Evolutionary conservation across 2,329 filamentous ascomycete species (phyloP).

Genomic region (Lecanosticta acicola): DNA sequence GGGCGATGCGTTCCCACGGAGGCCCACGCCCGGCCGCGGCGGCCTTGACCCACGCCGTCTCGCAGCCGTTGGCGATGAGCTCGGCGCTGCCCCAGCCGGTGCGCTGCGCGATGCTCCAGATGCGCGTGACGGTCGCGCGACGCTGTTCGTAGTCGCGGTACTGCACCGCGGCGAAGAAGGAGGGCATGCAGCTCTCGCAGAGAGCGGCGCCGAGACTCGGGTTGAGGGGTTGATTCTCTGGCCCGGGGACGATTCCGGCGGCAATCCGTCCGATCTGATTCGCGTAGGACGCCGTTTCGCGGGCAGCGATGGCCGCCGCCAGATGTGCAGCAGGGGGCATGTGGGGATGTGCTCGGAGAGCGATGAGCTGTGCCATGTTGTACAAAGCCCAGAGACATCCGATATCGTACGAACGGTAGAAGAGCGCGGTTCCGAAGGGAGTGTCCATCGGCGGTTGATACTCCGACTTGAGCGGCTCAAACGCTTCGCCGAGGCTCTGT

Average conservation of each 20-base stretch:
- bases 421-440: conserved; percentile 75
- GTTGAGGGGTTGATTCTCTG: conserved; percentile 56
- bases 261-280: conserved; percentile 73
- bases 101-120: conserved; percentile 69
- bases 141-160: conserved; percentile 68
- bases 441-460: conserved; percentile 56
- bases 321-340: conserved; percentile 91
- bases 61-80: conserved; percentile 77
- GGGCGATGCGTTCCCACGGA: conserved; percentile 53
- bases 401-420: conserved; percentile 83
- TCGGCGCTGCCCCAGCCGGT: conserved; percentile 84
- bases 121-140: conserved; percentile 66
- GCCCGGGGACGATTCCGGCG: conserved; percentile 56
- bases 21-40: conserved; percentile 69
- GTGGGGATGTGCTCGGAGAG: conserved; percentile 74
- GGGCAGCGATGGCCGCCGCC: conserved; percentile 71
- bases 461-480: conserved; percentile 67
- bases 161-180: conserved; percentile 84
- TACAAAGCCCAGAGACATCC: conserved; percentile 83
- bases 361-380: conserved; percentile 75
- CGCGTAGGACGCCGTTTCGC: conserved; percentile 64
- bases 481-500: conserved; percentile 64
- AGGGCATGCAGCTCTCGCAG: conserved; percentile 72
- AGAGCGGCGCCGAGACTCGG: conserved; percentile 74
- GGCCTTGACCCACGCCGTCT: conserved; percentile 74